These are phyloP conservation scores for Ascochyta viciae-villosae DNA, from an alignment of 2,329 filamentous ascomycete genomes.

Conservation along the genomic window DNA sequence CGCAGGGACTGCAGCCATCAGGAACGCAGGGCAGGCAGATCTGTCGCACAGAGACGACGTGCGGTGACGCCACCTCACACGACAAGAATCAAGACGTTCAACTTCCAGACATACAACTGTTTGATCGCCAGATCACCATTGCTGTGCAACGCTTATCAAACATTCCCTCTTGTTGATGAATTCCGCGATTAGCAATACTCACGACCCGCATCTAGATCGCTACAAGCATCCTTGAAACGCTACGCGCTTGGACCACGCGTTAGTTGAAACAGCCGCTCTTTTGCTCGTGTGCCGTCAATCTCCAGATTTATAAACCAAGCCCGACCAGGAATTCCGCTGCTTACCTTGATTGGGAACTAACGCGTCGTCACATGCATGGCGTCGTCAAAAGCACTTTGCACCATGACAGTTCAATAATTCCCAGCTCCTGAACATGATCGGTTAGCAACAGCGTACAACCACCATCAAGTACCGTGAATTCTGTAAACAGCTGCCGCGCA, in stretches of 20 bases:
- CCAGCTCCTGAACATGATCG: background rate
- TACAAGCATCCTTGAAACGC: conserved; percentile 19
- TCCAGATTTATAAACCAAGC: background rate
- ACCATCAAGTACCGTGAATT: background rate
- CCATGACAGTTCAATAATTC: background rate
- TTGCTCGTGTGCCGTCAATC: conserved; percentile 18
- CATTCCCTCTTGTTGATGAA: background rate
- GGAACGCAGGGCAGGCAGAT: conserved; percentile 19
- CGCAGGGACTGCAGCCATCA: conserved; percentile 19
- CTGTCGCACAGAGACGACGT: conserved; percentile 10
- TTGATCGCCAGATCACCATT: conserved; percentile 10
- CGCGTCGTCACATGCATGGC: conserved; percentile 8
- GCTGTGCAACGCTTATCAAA: conserved; percentile 8
- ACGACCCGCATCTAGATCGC: conserved; percentile 15
- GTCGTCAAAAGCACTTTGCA: conserved; percentile 1
- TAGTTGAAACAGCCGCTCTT: conserved; percentile 20
- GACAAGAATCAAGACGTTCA: conserved; percentile 18
- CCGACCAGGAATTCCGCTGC: conserved; percentile 10
- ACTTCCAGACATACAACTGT: conserved; percentile 8
- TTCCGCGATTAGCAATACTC: conserved; percentile 2
- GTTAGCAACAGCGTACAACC: background rate
- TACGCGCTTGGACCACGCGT: conserved; percentile 6
- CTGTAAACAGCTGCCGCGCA: background rate
- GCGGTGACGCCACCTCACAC: conserved; percentile 13
- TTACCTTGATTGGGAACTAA: conserved; percentile 1